These are phyloP conservation scores for Zygosaccharomyces bailii DNA, from an alignment of 805 yeast species.

Conservation along the genomic window DNA sequence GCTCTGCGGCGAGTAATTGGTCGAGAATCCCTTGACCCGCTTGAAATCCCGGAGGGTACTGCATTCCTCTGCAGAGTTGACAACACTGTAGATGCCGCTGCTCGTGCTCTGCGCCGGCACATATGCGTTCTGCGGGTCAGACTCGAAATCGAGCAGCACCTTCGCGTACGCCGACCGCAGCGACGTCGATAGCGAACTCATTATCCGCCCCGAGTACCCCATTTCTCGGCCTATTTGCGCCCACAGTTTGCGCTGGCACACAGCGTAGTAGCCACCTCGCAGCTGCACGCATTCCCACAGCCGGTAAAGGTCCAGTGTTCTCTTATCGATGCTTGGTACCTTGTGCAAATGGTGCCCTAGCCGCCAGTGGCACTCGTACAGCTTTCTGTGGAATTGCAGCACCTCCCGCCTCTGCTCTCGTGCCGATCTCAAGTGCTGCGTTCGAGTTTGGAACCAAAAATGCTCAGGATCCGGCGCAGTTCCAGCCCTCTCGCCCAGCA, in stretches of 20 bases:
- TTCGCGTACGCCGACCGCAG: constrained; percentile 57
- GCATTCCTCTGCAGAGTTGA: constrained; percentile 37
- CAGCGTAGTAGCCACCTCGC: constrained; percentile 64
- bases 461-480: constrained; percentile 19
- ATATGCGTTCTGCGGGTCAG: constrained; percentile 1
- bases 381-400: constrained; percentile 45
- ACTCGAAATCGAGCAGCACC: constrained; percentile 37
- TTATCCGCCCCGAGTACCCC: constrained; percentile 68
- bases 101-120: neutral
- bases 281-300: constrained; percentile 54
- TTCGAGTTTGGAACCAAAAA: constrained; percentile 28
- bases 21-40: constrained; percentile 38
- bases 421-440: constrained; percentile 32
- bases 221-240: constrained; percentile 78
- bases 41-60: constrained; percentile 37
- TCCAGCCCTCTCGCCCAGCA: constrained; percentile 3
- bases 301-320: constrained; percentile 61
- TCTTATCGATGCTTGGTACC: constrained; percentile 63
- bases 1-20: too few relatives aligned
- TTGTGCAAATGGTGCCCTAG: constrained; percentile 34
- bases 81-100: constrained; percentile 23
- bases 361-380: constrained; percentile 44
- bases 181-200: constrained; percentile 68
- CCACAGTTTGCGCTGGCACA: constrained; percentile 70
- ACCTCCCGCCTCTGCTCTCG: constrained; percentile 41